A percentile compares a stretch with the other conserved stretches of the same genome.
phyloP scores from a whole-genome alignment of 2,329 filamentous ascomycete genomes.

The Colletotrichum chlorophyti region DNA sequence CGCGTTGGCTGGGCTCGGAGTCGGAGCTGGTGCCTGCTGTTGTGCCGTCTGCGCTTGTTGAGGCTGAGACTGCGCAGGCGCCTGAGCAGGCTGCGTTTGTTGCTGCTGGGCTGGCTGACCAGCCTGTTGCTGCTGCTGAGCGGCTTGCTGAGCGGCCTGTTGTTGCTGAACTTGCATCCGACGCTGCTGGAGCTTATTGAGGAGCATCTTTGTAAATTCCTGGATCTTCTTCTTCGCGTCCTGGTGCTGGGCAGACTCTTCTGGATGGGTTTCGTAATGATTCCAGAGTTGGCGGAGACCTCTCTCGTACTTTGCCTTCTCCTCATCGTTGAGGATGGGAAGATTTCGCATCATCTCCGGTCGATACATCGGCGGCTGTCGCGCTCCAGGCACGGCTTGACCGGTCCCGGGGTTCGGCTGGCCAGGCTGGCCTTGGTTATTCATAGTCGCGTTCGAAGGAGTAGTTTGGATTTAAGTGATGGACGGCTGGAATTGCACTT shows the following conservation, averaged over 20 bases:
- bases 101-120: slow-evolving; percentile 29
- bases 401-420: slow-evolving; percentile 27
- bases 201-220: slow-evolving; percentile 66
- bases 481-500: too few species aligned
- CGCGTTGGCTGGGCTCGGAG: slow-evolving; percentile 2
- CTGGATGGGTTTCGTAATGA: slow-evolving; percentile 54
- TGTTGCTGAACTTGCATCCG: slow-evolving; percentile 43
- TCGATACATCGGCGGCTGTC: slow-evolving; percentile 51
- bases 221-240: slow-evolving; percentile 63
- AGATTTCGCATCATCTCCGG: slow-evolving; percentile 60
- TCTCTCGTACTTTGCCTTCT: slow-evolving; percentile 65
- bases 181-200: slow-evolving; percentile 53
- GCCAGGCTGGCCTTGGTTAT: slow-evolving; percentile 28
- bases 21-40: slow-evolving; percentile 24
- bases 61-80: slow-evolving; percentile 31
- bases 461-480: too few species aligned
- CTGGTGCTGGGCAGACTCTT: slow-evolving; percentile 55
- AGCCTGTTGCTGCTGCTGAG: slow-evolving; percentile 27
- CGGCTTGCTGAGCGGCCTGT: slow-evolving; percentile 39
- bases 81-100: slow-evolving; percentile 23
- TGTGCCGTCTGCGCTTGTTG: slow-evolving; percentile 32
- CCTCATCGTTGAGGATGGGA: slow-evolving; percentile 57
- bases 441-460: slow-evolving; percentile 18
- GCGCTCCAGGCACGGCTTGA: slow-evolving; percentile 34
- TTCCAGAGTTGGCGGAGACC: slow-evolving; percentile 62